Percentiles rank a stretch among this genome's conserved stretches.
Evolutionary conservation across 768 basidiomycete species (phyloP).

Genomic region (Tulasnella sp.): DNA sequence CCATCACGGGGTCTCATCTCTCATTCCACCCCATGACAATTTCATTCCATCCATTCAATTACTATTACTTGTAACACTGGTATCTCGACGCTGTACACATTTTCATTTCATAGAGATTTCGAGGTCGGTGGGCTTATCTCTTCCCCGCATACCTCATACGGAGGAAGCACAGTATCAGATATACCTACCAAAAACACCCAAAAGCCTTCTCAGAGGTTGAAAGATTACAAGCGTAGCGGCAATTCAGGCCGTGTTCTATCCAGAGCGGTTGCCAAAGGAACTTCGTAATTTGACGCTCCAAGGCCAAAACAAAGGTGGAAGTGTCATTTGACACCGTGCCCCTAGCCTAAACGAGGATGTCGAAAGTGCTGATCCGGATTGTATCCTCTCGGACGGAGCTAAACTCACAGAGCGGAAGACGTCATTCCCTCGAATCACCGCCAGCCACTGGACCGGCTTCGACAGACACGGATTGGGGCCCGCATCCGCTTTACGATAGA

Average conservation of each 20-base stretch:
- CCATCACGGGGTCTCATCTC: background rate
- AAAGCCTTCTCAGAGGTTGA: background rate
- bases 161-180: background rate
- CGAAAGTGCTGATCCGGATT: background rate
- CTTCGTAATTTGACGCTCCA: background rate
- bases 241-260: background rate
- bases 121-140: background rate
- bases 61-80: background rate
- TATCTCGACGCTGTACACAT: background rate
- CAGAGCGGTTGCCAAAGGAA: background rate
- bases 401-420: constrained; percentile 7
- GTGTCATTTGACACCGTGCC: background rate
- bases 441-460: background rate
- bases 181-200: background rate
- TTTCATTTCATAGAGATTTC: background rate
- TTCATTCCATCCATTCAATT: background rate
- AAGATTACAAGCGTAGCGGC: background rate
- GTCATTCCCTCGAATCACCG: background rate
- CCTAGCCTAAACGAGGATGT: background rate
- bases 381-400: background rate
- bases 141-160: constrained; percentile 2
- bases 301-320: background rate
- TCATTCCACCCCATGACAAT: background rate
- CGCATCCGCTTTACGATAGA: background rate
- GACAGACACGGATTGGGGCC: background rate